Conservation (phyloP, 306 rosid genomes). For the Dryas drummondii region DNA sequence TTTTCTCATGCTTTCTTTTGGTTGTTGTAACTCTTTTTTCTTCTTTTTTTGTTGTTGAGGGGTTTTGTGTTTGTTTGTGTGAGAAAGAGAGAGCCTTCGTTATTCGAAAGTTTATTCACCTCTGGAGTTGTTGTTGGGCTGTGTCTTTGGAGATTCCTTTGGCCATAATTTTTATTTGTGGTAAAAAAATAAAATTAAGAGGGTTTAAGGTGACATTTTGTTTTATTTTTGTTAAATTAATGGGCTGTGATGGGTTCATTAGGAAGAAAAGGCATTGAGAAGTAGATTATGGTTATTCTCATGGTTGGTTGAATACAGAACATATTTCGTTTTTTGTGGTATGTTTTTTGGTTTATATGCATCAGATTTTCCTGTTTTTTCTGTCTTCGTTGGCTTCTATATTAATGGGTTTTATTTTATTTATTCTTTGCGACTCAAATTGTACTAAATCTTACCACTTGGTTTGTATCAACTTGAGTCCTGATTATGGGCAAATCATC, state of each 20-base stretch:
- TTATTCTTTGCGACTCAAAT: constrained; percentile 25
- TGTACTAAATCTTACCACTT: constrained; percentile 24
- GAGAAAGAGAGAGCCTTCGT: neutral
- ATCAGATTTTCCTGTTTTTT: constrained; percentile 20
- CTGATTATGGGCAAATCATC: constrained; percentile 33
- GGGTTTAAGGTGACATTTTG: neutral
- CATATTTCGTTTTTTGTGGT: neutral
- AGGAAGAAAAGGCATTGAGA: neutral
- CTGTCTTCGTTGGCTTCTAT: constrained; percentile 26
- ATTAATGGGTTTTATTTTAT: neutral
- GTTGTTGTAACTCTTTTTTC: neutral
- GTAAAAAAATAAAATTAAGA: neutral
- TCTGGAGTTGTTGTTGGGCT: constrained; percentile 6
- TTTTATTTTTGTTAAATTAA: neutral
- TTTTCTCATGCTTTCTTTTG: neutral
- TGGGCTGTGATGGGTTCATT: neutral
- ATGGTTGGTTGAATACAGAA: neutral
- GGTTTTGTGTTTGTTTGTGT: neutral
- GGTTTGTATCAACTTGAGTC: constrained; percentile 44
- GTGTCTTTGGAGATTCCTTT: constrained; percentile 26
- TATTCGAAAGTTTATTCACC: constrained; percentile 3
- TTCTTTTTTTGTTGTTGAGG: neutral
- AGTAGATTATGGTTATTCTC: neutral
- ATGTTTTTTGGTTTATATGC: constrained; percentile 11
- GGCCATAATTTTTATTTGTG: constrained; percentile 15